Base-by-base conservation (phyloP, 306 rosid species). In the Ziziphus jujuba region DNA sequence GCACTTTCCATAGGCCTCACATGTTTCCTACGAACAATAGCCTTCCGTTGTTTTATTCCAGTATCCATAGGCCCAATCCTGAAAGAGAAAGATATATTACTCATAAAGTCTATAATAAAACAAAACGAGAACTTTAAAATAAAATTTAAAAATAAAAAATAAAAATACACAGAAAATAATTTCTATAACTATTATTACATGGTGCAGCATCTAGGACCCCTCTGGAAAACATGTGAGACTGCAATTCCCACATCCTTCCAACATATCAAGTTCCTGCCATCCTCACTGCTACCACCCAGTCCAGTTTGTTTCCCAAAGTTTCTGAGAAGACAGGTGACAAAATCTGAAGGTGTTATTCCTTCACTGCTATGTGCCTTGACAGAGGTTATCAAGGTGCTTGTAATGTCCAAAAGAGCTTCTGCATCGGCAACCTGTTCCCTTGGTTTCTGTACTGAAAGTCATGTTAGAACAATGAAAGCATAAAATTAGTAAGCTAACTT, bases 351-450 rank as follows among this genome's bases (percentile, higher is more conserved):
- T 16, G 96, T 84, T 7, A 88, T 58, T 17, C 96, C 91, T 47
- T 85, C 88, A 25, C 75, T 84, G 3, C 74, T 72, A 48, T 90
- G 72, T 38, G 96, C 82, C 77, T 65, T 83, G 11, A 88, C 90
- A 23, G 93, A 87, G 10, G 78, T 82, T 45, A 72, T 67, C 14
- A 93, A 67, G 47, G 86, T 71, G 57, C 74, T 82, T 0, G 97
- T 85, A 7, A 93, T 78, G 75, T 80, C 98, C 63, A 90, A 77
- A 47, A 93, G 74, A 0, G 95, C 97, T 73, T 90, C 97, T 0
- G 96, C 98, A 69, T 90, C 98, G 2, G 97, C 96, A 65, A 92
- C 91, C 53, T 92, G 97, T 65, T 92, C 98, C 70, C 97, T 73
- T 0, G 98, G 98, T 69, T 83, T 90, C 74, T 72, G 80, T 9